Conservation (phyloP, 768 basidiomycete species). For the Serendipita sp. region DNA sequence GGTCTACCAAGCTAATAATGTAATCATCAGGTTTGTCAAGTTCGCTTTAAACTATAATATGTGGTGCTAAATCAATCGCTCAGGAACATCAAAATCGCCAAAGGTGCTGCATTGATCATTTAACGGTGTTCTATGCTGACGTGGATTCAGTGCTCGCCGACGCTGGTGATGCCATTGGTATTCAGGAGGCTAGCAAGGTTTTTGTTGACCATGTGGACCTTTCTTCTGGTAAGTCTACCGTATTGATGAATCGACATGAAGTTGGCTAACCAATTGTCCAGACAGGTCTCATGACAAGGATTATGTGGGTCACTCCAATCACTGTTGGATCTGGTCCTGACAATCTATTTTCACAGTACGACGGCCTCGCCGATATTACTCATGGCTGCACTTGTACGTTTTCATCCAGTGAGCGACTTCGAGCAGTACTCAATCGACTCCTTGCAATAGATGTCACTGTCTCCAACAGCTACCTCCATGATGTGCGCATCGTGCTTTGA, state of each 20-base stretch:
- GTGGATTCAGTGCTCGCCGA: constrained; percentile 22
- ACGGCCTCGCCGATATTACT: constrained; percentile 31
- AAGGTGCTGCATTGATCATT: no score
- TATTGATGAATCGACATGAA: no score
- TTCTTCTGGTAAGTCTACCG: constrained; percentile 17
- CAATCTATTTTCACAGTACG: constrained; percentile 17
- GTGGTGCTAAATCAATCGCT: no score
- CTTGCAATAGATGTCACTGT: background rate
- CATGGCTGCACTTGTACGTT: constrained; percentile 26
- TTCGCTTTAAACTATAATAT: no score
- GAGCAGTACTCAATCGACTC: no score
- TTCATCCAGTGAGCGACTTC: background rate
- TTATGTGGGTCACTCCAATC: constrained; percentile 4
- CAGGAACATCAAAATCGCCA: no score
- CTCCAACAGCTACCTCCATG: background rate
- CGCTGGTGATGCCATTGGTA: constrained; percentile 31
- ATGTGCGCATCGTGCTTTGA: background rate
- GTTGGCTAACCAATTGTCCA: no score
- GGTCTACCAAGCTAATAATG: constrained; percentile 27
- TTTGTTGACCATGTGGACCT: constrained; percentile 34
- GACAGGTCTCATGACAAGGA: constrained; percentile 32
- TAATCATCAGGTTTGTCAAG: constrained; percentile 25
- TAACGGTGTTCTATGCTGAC: no score
- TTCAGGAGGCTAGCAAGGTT: constrained; percentile 27
- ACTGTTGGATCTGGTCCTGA: no score